Base-by-base conservation (phyloP, 306 rosid species). In the Clitoria ternatea region DNA sequence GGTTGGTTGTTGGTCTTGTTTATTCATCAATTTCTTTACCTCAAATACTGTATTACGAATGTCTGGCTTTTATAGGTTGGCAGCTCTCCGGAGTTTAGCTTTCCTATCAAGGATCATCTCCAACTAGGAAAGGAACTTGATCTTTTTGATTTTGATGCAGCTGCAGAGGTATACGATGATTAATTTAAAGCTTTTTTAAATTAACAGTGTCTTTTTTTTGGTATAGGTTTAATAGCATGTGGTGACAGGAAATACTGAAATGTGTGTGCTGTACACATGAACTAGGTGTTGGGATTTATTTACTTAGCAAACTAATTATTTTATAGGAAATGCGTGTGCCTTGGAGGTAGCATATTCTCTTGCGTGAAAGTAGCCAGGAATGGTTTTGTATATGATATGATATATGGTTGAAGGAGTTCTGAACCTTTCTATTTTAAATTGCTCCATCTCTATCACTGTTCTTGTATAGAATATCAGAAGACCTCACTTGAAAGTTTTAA, bases 141-240 rank as follows among this genome's bases (percentile, higher is more conserved):
- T 86, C 92, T 94, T 70, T 84, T 94, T 60, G 95, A 94, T 69
- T 94, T 94, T 74, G 99, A 91, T 75, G 91, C 99, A 24, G 99
- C 99, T 37, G 82, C 99, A 6, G 99, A 87, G 99, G 99, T 94
- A 89, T 77, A 19, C 18, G 22, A 48, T 65, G 44, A 79, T 79
- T 64, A 67, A 23, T 75, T 48, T 75, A 70, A 49, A 72, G 79
- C 70, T n/a, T n/a, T n/a, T n/a, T n/a, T n/a, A n/a, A n/a, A 71
- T 72, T 69, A 53, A 77, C n/a, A 61, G 33, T 50, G 32, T 78
- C 33, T 18, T 79, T 42, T 40, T 17, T 42, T 81, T 20, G 63
- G 36, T 22, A 65, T 73, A 18, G 68, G 17, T 10, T 10, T 40
- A 39, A 13, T 62, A 64, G 56, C 42, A 19, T 45, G 14, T 54